These are phyloP conservation scores for Auriscalpium vulgare DNA, from an alignment of 768 basidiomycete species.

Conservation along the genomic window DNA sequence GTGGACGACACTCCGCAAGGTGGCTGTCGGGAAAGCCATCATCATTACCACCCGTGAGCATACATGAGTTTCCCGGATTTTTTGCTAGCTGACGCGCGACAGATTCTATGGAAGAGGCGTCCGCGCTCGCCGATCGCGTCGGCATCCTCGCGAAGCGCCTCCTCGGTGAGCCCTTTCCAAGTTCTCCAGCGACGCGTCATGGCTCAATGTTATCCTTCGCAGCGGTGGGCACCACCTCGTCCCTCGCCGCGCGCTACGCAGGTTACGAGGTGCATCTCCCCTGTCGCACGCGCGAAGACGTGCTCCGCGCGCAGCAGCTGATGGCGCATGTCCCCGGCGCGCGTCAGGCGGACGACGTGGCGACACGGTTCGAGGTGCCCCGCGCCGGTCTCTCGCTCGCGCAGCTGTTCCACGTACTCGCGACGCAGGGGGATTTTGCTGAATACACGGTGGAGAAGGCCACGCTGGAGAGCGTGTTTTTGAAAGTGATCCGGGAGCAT, in stretches of 20 bases:
- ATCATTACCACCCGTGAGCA: constrained; percentile 63
- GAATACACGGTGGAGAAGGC: constrained; percentile 70
- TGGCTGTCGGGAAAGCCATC: constrained; percentile 60
- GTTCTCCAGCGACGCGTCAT: background rate
- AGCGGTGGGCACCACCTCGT: constrained; percentile 63
- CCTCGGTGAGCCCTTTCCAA: constrained; percentile 40
- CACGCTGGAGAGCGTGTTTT: constrained; percentile 63
- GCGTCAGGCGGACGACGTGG: constrained; percentile 63
- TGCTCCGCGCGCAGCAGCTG: constrained; percentile 45
- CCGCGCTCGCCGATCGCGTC: constrained; percentile 66
- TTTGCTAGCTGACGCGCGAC: constrained; percentile 5
- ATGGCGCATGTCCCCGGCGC: constrained; percentile 59
- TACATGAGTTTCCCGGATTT: too few species aligned
- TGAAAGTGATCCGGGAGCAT: constrained; percentile 61
- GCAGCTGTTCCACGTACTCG: constrained; percentile 48
- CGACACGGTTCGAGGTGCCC: constrained; percentile 69
- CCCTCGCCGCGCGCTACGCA: constrained; percentile 58
- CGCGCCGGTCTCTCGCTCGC: constrained; percentile 40
- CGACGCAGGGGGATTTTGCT: constrained; percentile 42
- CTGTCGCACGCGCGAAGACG: constrained; percentile 55
- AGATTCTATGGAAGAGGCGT: constrained; percentile 85
- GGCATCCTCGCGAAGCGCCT: constrained; percentile 67
- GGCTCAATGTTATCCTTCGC: background rate
- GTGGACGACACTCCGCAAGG: constrained; percentile 65
- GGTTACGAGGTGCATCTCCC: constrained; percentile 74